A percentile compares a stretch with the other conserved stretches of the same genome.
These are phyloP conservation scores for Xanthoceras sorbifolium DNA, from an alignment of 345 rosid genomes.

Conservation along the genomic window DNA sequence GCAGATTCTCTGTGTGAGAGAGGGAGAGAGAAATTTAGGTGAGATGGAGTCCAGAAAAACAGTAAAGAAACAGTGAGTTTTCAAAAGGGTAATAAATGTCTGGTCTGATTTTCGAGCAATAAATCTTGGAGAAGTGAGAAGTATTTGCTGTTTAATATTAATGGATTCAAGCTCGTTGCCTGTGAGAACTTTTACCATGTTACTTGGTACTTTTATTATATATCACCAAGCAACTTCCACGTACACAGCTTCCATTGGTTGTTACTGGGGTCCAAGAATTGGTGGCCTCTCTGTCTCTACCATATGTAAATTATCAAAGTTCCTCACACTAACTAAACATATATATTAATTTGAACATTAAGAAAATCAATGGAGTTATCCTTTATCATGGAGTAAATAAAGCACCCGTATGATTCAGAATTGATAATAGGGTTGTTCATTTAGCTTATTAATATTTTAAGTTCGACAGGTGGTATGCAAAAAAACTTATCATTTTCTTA, in stretches of 20 bases:
- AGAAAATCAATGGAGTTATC: no score
- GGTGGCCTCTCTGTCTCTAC: slow-evolving; percentile 3
- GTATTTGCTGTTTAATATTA: slow-evolving; percentile 8
- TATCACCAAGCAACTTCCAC: slow-evolving; percentile 21
- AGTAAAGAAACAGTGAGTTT: not conserved
- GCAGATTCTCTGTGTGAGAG: slow-evolving; percentile 12
- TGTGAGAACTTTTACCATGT: slow-evolving; percentile 15
- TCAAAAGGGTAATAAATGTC: slow-evolving; percentile 17
- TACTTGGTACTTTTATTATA: not conserved
- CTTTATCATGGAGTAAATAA: no score
- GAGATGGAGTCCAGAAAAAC: slow-evolving; percentile 12
- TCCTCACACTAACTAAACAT: not conserved
- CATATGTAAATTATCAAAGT: slow-evolving; percentile 4
- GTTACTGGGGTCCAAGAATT: not conserved
- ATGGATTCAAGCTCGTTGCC: slow-evolving; percentile 15
- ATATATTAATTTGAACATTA: no score
- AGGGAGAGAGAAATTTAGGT: slow-evolving; percentile 6
- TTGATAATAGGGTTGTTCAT: no score
- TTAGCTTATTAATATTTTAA: no score
- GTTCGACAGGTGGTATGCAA: no score
- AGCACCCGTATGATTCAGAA: no score
- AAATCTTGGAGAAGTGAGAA: slow-evolving; percentile 20
- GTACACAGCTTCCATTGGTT: slow-evolving; percentile 11
- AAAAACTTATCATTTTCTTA: no score
- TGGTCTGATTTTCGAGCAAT: slow-evolving; percentile 33